A percentile compares a stretch with the other conserved stretches of the same genome.
phyloP scores from a whole-genome alignment of 2,329 filamentous ascomycete species.

The Aspergillus texensis region DNA sequence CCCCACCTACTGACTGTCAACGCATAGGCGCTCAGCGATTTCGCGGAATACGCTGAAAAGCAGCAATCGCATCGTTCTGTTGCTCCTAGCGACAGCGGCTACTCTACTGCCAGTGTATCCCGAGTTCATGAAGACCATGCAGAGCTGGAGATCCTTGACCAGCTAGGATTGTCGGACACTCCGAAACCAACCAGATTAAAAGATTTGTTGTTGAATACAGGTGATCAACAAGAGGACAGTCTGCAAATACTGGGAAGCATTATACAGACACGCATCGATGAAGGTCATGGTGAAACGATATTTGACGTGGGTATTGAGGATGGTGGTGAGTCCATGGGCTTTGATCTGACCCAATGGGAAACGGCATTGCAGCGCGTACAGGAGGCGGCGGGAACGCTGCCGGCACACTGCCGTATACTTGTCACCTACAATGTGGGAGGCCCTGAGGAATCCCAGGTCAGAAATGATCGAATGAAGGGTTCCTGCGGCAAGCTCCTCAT shows the following conservation, averaged over 20 bases:
- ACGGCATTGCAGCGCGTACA: conserved; percentile 67
- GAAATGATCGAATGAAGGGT: conserved; percentile 68
- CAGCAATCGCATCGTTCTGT: conserved; percentile 67
- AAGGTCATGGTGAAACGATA: conserved; percentile 85
- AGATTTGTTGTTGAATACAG: conserved; percentile 67
- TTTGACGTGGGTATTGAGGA: conserved; percentile 94
- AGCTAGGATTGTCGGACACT: conserved; percentile 71
- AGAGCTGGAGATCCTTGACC: conserved; percentile 88
- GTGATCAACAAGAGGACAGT: conserved; percentile 60
- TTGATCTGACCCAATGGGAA: conserved; percentile 76
- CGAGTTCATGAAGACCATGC: conserved; percentile 68
- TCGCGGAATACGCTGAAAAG: conserved; percentile 95
- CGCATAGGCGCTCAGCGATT: conserved; percentile 79
- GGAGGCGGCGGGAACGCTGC: conserved; percentile 64
- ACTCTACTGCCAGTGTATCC: conserved; percentile 39
- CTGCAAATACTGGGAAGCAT: conserved; percentile 66
- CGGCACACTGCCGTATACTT: conserved; percentile 78
- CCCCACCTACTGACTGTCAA: conserved; percentile 12
- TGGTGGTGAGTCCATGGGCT: conserved; percentile 79
- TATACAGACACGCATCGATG: conserved; percentile 69
- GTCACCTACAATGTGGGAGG: conserved; percentile 91
- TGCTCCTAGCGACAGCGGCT: conserved; percentile 45
- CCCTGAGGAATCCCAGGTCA: conserved; percentile 68
- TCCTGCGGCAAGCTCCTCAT: conserved; percentile 86
- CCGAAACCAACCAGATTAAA: conserved; percentile 68